Conservation (phyloP, 176 grass and related monocot genomes). For the Juncus inflexus region DNA sequence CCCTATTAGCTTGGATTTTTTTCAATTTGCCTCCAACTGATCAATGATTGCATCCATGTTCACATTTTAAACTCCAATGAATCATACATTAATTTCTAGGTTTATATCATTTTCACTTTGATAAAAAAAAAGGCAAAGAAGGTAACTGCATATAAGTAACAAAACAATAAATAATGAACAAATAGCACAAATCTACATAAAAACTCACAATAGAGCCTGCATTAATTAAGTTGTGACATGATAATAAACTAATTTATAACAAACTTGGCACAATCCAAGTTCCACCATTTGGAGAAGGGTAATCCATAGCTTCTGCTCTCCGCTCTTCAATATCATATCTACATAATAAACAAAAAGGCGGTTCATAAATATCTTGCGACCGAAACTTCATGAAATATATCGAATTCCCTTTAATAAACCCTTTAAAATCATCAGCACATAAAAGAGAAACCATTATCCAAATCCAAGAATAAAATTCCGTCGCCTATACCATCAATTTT, state of each 20-base stretch:
- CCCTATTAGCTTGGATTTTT: too few relatives aligned
- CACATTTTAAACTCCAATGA: too few relatives aligned
- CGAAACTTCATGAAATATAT: conserved; percentile 18
- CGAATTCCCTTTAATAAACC: conserved; percentile 4
- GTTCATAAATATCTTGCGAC: conserved; percentile 5
- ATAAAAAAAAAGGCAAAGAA: too few relatives aligned
- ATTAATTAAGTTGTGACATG: too few relatives aligned
- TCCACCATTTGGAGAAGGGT: conserved; percentile 12
- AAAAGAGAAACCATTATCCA: conserved; percentile 14
- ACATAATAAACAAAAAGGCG: conserved; percentile 9
- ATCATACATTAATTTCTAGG: too few relatives aligned
- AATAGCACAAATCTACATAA: too few relatives aligned
- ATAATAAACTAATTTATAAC: background rate
- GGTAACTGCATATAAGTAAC: too few relatives aligned
- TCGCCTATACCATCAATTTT: conserved; percentile 20
- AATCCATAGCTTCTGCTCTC: conserved; percentile 4
- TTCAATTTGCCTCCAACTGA: too few relatives aligned
- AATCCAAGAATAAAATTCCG: conserved; percentile 21
- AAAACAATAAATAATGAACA: too few relatives aligned
- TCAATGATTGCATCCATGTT: too few relatives aligned
- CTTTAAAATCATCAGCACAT: conserved; percentile 9
- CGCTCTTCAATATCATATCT: conserved; percentile 21
- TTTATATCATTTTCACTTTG: too few relatives aligned
- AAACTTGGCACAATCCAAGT: conserved; percentile 29
- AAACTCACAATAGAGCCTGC: too few relatives aligned